These are phyloP conservation scores for Rhytidiadelphus loreus DNA, from an alignment of 225 moss, liverwort and hornwort genomes.

Conservation along the genomic window DNA sequence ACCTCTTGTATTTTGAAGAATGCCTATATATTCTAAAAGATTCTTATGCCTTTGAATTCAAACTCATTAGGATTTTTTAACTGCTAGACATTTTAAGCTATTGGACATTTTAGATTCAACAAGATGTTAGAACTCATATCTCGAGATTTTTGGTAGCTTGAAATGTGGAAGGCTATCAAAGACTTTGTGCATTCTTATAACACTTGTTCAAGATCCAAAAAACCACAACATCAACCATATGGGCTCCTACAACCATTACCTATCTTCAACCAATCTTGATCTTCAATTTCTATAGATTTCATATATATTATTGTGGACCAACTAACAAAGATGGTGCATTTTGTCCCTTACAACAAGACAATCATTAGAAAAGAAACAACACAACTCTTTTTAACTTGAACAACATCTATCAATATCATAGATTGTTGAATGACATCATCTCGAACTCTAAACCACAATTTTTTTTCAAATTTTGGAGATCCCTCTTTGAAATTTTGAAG, in stretches of 20 bases:
- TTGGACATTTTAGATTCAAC: neutral
- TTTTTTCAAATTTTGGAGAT: too few species aligned
- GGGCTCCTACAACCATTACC: neutral
- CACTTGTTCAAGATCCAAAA: neutral
- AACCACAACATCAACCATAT: neutral
- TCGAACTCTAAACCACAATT: fast-evolving
- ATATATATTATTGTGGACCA: fast-evolving
- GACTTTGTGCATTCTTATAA: too few species aligned
- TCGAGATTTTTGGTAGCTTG: fast-evolving
- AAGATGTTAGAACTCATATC: fast-evolving
- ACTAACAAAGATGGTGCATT: neutral
- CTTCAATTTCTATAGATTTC: too few species aligned
- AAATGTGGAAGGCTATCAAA: neutral
- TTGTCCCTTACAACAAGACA: neutral
- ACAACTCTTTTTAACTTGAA: fast-evolving
- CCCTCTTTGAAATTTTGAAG: too few species aligned
- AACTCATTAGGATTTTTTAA: neutral
- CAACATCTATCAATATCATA: neutral
- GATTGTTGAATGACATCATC: neutral
- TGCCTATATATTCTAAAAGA: fast-evolving
- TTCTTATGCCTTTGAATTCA: neutral
- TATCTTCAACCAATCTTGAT: too few species aligned
- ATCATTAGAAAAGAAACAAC: fast-evolving
- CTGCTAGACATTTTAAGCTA: fast-evolving
- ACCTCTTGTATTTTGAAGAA: neutral